Conservation (phyloP, 306 rosid species). For the Erythrophleum fordii region DNA sequence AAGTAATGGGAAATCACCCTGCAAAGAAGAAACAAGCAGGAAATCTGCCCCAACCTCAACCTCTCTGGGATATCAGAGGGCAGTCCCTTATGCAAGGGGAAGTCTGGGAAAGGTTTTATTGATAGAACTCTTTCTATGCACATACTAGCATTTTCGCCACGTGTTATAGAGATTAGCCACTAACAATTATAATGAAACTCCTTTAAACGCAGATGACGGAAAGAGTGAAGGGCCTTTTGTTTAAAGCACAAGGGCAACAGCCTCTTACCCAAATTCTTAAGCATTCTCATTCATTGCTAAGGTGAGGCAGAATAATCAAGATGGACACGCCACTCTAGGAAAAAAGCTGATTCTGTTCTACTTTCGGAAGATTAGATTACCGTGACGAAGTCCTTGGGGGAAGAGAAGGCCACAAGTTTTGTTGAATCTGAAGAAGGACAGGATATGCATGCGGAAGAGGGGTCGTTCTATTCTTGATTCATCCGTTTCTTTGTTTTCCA, state of each 20-base stretch:
- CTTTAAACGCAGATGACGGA: constrained; percentile 66
- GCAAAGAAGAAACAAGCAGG: constrained; percentile 62
- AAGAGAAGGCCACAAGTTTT: constrained; percentile 33
- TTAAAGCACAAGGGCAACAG: constrained; percentile 70
- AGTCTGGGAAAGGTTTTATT: constrained; percentile 71
- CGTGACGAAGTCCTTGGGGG: constrained; percentile 8
- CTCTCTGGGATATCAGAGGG: constrained; percentile 62
- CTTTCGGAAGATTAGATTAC: not conserved
- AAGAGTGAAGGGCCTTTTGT: constrained; percentile 61
- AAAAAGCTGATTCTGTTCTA: constrained; percentile 14
- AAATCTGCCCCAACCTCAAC: constrained; percentile 69
- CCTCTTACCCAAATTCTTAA: constrained; percentile 59
- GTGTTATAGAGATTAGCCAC: not conserved
- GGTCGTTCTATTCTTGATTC: not conserved
- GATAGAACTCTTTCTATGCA: not conserved
- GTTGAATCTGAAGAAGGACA: constrained; percentile 23
- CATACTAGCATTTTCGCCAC: not conserved
- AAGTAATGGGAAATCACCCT: constrained; percentile 65
- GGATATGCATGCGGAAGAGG: not conserved
- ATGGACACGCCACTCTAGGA: constrained; percentile 11
- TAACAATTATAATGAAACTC: constrained; percentile 8
- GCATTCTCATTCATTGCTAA: constrained; percentile 80
- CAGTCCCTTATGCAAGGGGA: constrained; percentile 74
- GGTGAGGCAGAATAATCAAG: constrained; percentile 46
- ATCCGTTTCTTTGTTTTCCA: not conserved